Evolutionary conservation across 306 rosid species (phyloP).

Genomic region (Chamaecrista fasciculata): DNA sequence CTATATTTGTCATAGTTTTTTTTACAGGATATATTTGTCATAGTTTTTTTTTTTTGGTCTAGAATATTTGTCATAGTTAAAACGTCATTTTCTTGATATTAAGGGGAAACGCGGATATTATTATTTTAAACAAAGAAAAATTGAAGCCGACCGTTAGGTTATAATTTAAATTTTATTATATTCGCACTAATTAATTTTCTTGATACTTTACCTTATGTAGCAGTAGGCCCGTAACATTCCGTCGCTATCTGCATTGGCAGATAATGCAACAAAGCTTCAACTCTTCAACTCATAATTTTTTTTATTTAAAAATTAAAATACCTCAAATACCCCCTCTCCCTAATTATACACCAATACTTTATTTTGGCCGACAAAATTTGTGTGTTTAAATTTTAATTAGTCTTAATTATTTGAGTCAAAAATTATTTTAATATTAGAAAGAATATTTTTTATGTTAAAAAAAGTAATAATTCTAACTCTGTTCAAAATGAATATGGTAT

Average conservation of each 20-base stretch:
- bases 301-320: background rate
- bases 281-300: background rate
- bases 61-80: background rate
- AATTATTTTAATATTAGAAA: no score
- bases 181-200: background rate
- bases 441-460: no score
- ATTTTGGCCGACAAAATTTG: no score
- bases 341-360: no score
- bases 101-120: slow-evolving; percentile 2
- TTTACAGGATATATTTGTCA: no score
- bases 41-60: no score
- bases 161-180: background rate
- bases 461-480: no score
- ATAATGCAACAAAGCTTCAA: background rate
- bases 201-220: background rate
- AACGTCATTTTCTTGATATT: slow-evolving; percentile 45
- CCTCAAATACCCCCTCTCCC: no score
- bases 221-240: background rate
- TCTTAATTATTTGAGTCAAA: no score
- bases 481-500: no score
- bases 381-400: no score
- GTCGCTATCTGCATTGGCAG: slow-evolving; percentile 4
- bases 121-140: background rate
- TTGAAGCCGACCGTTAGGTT: slow-evolving; percentile 29
- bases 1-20: no score